Percentiles rank a stretch among this genome's conserved stretches.
Evolutionary conservation across 306 rosid species (phyloP).

Genomic region (Cicer bijugum): DNA sequence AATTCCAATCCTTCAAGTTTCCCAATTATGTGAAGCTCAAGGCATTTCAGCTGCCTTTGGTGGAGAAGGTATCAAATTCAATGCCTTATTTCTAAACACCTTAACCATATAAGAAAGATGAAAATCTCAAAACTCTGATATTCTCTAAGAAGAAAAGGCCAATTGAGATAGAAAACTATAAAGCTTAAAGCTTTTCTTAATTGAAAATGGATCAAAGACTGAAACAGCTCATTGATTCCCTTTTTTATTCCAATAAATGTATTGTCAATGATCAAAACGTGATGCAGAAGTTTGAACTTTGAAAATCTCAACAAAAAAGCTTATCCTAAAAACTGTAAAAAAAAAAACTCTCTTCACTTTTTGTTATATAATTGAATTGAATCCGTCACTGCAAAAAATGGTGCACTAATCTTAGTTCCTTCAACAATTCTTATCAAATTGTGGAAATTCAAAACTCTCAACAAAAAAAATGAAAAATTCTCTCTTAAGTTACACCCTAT

Average conservation of each 20-base stretch:
- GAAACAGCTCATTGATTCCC: constrained; percentile 44
- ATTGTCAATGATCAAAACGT: constrained; percentile 42
- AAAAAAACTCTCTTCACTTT: too few relatives aligned
- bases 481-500: constrained; percentile 16
- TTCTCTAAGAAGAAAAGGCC: constrained; percentile 47
- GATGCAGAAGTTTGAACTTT: constrained; percentile 48
- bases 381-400: too few relatives aligned
- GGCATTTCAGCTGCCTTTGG: constrained; percentile 54
- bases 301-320: constrained; percentile 44
- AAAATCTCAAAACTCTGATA: constrained; percentile 41
- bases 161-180: constrained; percentile 37
- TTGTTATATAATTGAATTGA: too few relatives aligned
- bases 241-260: constrained; percentile 45
- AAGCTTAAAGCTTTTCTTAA: constrained; percentile 40
- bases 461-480: constrained; percentile 7
- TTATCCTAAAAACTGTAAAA: constrained; percentile 23
- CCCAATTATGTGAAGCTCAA: constrained; percentile 52
- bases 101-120: constrained; percentile 51
- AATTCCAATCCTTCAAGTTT: constrained; percentile 52
- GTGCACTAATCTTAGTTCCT: too few relatives aligned
- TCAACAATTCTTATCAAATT: constrained; percentile 13
- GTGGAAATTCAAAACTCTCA: not conserved
- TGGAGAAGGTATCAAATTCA: constrained; percentile 73
- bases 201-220: constrained; percentile 44
- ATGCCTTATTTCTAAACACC: constrained; percentile 49